phyloP scores from a whole-genome alignment of 176 grass and related monocot species.

The Saccharum officinarum region DNA sequence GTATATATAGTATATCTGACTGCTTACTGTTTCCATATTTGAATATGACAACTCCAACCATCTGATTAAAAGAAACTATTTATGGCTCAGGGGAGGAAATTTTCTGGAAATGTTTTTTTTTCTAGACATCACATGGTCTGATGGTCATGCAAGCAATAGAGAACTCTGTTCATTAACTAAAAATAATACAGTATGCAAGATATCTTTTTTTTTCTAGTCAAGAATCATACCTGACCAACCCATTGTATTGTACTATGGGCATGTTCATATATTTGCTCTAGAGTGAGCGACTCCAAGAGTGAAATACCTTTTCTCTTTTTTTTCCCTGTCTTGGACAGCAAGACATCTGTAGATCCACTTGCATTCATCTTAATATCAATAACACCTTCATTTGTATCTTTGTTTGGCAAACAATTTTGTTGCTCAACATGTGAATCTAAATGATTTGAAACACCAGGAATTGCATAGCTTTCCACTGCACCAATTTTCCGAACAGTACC shows the following conservation, averaged over 20 bases:
- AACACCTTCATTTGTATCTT: constrained; percentile 40
- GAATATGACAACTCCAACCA: constrained; percentile 14
- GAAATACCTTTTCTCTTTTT: constrained; percentile 94
- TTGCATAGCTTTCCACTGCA: constrained; percentile 27
- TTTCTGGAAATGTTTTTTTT: constrained; percentile 13
- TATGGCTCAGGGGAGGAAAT: background rate
- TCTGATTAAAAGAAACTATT: constrained; percentile 8
- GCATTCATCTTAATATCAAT: constrained; percentile 48
- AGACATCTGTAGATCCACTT: constrained; percentile 40
- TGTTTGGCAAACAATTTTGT: constrained; percentile 46
- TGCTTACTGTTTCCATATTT: constrained; percentile 13
- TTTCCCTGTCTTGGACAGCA: constrained; percentile 58
- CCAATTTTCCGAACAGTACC: constrained; percentile 37
- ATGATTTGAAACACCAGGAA: constrained; percentile 34
- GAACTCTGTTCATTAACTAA: constrained; percentile 19
- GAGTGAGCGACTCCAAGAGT: constrained; percentile 76
- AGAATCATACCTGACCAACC: constrained; percentile 80
- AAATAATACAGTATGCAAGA: constrained; percentile 10
- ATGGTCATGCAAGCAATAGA: constrained; percentile 15
- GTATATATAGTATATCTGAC: background rate
- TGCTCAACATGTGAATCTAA: constrained; percentile 46
- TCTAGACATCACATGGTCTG: background rate
- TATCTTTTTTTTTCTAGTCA: constrained; percentile 19
- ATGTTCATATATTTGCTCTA: constrained; percentile 80
- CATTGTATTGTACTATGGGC: constrained; percentile 63